Evolutionary conservation across 257 asterid genomes (phyloP), one percentile per base, ranked within the genome.

Genomic region (Cinchona pubescens): DNA sequence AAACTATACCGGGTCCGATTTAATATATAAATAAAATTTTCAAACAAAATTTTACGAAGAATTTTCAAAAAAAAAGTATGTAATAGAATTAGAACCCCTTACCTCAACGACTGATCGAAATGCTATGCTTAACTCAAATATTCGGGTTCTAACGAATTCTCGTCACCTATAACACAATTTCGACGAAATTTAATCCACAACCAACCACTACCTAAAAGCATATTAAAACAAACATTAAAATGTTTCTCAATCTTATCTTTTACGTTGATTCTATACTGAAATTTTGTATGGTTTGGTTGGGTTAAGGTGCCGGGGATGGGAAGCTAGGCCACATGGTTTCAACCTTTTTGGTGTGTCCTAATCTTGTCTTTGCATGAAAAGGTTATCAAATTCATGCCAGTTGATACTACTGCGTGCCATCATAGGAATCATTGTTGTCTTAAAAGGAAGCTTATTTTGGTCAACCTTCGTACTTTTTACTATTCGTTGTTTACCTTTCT

Each of bases 351-450:
- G 37, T 40, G 55, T 72, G 67, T 72, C 73, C 45, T 43, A 60
- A 67, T 69, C 80, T 60, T 69, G 35, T 71, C 80, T 58, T 69
- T 79, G 74, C 79, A 75, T 71, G 79, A 67, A 76, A 82, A 76
- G 72, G 65, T 68, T 63, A 79, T 62, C 73, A 68, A 79, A 56
- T 71, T 61, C 64, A 34, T 76, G 43, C 65, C 61, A 19, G 56
- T 43, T 68, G 53, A 69, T 64, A 48, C 56, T 61, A 66, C 46
- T 82, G 85, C 85, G 80, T 82, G 85, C 80, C 77, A 78, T 75
- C 7, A 71, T 59, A 70, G 72, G 40, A 32, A 82, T 82, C 82
- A 82, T 82, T 78, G 76, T 75, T 65, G 66, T 75, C 75, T 72
- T 35, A 74, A 75, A n/a, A 58, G 78, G 76, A 38, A 40, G 66